Evolutionary conservation across 257 asterid species (phyloP).

Genomic region (Cordia subcordata): DNA sequence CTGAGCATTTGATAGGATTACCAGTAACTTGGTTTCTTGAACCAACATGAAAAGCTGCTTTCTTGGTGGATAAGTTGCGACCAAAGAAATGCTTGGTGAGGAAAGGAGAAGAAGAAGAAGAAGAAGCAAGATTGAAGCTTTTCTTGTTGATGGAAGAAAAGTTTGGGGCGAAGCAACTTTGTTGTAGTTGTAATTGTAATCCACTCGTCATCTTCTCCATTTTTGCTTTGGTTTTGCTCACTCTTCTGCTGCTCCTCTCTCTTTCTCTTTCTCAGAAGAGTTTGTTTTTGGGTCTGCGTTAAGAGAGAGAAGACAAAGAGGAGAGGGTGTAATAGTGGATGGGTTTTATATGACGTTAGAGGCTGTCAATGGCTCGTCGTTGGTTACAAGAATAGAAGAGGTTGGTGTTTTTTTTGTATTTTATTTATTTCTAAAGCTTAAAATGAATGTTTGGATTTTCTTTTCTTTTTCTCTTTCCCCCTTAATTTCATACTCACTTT

Average conservation of each 20-base stretch:
- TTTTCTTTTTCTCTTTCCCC: too few relatives aligned
- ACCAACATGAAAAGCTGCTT: slow-evolving; percentile 11
- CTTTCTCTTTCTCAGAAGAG: slow-evolving; percentile 11
- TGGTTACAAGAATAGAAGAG: slow-evolving; percentile 24
- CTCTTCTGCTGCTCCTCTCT: slow-evolving; percentile 23
- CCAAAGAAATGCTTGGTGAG: slow-evolving; percentile 51
- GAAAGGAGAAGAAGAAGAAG: slow-evolving; percentile 35
- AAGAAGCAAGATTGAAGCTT: slow-evolving; percentile 25
- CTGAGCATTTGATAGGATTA: slow-evolving; percentile 64
- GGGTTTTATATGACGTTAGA: slow-evolving; percentile 50
- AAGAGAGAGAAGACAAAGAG: slow-evolving; percentile 15
- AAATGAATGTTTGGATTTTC: too few relatives aligned
- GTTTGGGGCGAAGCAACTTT: slow-evolving; percentile 24
- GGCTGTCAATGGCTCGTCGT: slow-evolving; percentile 40
- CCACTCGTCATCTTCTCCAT: slow-evolving; percentile 65
- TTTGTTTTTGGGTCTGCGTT: not conserved
- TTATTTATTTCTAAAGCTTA: not conserved
- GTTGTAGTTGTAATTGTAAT: slow-evolving; percentile 18
- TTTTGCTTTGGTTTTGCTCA: slow-evolving; percentile 11
- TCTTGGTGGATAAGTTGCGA: slow-evolving; percentile 25
- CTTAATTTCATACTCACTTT: too few relatives aligned
- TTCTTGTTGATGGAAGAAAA: slow-evolving; percentile 19
- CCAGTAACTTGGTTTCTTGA: slow-evolving; percentile 28
- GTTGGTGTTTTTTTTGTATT: slow-evolving; percentile 33
- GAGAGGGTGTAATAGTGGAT: slow-evolving; percentile 23